phyloP scores from a whole-genome alignment of 495 filamentous ascomycete genomes.

The Tuber magnatum region DNA sequence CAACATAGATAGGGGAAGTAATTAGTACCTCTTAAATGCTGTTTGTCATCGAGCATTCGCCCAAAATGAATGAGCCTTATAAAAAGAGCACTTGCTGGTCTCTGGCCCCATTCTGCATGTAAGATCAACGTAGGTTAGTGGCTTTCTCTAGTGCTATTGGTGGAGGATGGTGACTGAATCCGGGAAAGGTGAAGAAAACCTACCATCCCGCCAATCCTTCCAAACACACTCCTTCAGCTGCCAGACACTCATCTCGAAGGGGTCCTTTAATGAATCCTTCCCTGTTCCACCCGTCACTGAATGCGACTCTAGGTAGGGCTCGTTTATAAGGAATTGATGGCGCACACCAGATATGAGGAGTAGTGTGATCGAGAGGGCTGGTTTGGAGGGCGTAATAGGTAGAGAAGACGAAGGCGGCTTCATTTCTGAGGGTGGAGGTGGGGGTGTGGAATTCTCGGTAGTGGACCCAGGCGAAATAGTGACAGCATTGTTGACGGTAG shows the following conservation, averaged over 20 bases:
- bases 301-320: conserved; percentile 56
- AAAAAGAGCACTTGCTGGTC: conserved; percentile 40
- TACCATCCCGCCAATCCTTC: conserved; percentile 42
- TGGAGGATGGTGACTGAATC: not conserved
- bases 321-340: conserved; percentile 51
- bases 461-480: conserved; percentile 7
- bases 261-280: conserved; percentile 35
- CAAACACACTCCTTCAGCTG: conserved; percentile 42
- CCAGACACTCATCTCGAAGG: conserved; percentile 39
- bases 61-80: conserved; percentile 41
- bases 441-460: conserved; percentile 12
- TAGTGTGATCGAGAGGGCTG: conserved; percentile 35
- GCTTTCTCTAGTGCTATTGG: not conserved
- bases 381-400: conserved; percentile 17
- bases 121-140: not conserved
- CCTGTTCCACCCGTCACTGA: conserved; percentile 22
- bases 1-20: not conserved
- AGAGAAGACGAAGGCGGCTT: conserved; percentile 15
- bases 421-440: conserved; percentile 18
- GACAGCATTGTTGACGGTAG: conserved; percentile 6
- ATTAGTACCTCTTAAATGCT: conserved; percentile 36
- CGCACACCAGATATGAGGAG: conserved; percentile 38
- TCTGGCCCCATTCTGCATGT: conserved; percentile 37
- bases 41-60: conserved; percentile 34
- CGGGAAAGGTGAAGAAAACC: conserved; percentile 3